Evolutionary conservation across 2,329 filamentous ascomycete genomes (phyloP).

Genomic region (Aspergillus tanneri): DNA sequence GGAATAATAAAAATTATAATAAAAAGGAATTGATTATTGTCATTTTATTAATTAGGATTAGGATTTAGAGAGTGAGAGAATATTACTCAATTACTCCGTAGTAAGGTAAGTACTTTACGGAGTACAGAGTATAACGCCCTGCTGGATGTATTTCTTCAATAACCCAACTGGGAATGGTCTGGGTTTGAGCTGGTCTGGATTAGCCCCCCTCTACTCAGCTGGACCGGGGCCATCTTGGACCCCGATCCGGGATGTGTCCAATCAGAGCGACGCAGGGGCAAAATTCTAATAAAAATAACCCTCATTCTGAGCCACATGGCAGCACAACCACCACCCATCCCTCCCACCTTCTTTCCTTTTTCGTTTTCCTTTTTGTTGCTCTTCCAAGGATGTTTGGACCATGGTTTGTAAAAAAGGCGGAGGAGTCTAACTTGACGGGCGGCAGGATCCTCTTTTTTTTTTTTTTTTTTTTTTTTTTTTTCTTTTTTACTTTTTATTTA

Average conservation of each 20-base stretch:
- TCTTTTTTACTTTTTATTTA: not conserved
- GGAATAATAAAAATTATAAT: not conserved
- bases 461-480: not conserved
- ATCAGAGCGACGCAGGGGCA: too few species aligned
- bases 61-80: too few species aligned
- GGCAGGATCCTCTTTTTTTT: too few species aligned
- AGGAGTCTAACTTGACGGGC: not conserved
- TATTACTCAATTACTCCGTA: too few species aligned
- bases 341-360: slow-evolving; percentile 2
- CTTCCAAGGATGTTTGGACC: slow-evolving; percentile 8
- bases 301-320: slow-evolving; percentile 15
- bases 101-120: too few species aligned
- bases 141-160: not conserved
- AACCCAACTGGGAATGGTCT: slow-evolving; percentile 1
- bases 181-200: not conserved
- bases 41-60: slow-evolving; percentile 2
- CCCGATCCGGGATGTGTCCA: too few species aligned
- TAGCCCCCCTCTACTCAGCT: slow-evolving; percentile 3
- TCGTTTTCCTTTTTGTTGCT: not conserved
- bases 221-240: slow-evolving; percentile 4
- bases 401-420: not conserved
- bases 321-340: slow-evolving; percentile 11
- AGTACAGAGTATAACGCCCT: not conserved
- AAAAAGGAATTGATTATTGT: slow-evolving; percentile 4
- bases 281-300: not conserved